Percentiles rank a stretch among this genome's conserved stretches.
phyloP scores from a whole-genome alignment of 208 protist species.

The Acanthamoeba healyi region DNA sequence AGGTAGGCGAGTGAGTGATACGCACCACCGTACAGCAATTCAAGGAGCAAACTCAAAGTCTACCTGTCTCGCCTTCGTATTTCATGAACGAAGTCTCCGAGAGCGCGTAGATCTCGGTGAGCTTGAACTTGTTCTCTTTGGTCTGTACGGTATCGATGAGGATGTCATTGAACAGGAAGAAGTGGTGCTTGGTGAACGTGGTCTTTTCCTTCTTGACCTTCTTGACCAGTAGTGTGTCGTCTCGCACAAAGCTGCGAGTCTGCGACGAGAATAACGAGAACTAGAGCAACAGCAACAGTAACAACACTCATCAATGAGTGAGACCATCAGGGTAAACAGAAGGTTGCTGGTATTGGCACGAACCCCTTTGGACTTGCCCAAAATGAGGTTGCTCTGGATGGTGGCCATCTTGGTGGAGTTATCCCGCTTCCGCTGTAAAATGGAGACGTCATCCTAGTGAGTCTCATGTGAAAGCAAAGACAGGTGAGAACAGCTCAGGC shows the following conservation, averaged over 20 bases:
- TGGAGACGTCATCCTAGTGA: not conserved
- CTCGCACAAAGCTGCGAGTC: slow-evolving; percentile 3
- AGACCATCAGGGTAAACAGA: not conserved
- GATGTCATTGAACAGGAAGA: slow-evolving; percentile 65
- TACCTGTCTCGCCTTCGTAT: slow-evolving; percentile 50
- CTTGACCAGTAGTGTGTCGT: slow-evolving; percentile 45
- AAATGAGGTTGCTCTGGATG: slow-evolving; percentile 44
- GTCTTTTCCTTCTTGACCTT: slow-evolving; percentile 73
- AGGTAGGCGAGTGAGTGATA: not conserved
- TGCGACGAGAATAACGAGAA: slow-evolving; percentile 56
- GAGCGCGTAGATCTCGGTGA: not conserved
- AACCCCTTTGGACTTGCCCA: slow-evolving; percentile 53
- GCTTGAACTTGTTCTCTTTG: slow-evolving; percentile 31
- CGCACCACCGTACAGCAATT: not conserved
- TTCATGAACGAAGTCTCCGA: slow-evolving; percentile 27
- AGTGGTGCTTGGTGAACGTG: slow-evolving; percentile 45
- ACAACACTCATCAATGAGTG: not conserved
- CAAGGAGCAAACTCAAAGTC: too few relatives aligned
- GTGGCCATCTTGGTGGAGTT: slow-evolving; percentile 23
- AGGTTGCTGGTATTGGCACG: too few relatives aligned
- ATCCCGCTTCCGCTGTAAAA: slow-evolving; percentile 11
- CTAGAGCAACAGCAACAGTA: too few relatives aligned
- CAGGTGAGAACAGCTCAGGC: not conserved
- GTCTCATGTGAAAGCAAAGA: not conserved
- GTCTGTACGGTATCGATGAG: slow-evolving; percentile 41